Percentiles rank a stretch among this genome's conserved stretches.
phyloP scores from a whole-genome alignment of 202 grass and related monocot genomes.

The Carex arenaria region DNA sequence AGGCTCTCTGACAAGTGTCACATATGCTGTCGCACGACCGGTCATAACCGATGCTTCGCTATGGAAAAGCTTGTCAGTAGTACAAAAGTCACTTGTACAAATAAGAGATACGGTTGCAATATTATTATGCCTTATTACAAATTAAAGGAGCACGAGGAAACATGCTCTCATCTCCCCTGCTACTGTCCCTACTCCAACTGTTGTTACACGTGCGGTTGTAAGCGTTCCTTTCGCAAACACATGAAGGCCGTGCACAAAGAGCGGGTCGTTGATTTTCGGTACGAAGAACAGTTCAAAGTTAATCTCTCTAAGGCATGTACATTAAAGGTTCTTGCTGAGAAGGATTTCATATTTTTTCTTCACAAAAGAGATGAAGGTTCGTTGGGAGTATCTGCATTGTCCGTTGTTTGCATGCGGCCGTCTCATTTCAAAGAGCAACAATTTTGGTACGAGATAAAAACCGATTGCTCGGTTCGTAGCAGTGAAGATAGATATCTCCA shows the following conservation, averaged over 20 bases:
- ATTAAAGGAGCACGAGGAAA: constrained; percentile 13
- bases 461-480: not conserved
- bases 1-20: constrained; percentile 15
- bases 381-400: not conserved
- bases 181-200: constrained; percentile 15
- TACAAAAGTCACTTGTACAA: constrained; percentile 6
- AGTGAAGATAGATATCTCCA: constrained; percentile 1
- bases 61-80: constrained; percentile 11
- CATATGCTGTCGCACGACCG: constrained; percentile 6
- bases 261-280: not conserved
- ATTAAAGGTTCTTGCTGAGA: not conserved
- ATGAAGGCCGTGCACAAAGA: not conserved
- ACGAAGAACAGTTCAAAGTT: not conserved
- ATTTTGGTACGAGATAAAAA: constrained; percentile 14
- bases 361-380: constrained; percentile 8
- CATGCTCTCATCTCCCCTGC: constrained; percentile 1
- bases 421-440: not conserved
- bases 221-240: not conserved
- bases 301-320: not conserved
- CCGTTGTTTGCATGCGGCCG: not conserved
- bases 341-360: constrained; percentile 7
- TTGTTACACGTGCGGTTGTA: not conserved
- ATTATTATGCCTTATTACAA: not conserved
- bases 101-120: constrained; percentile 11
- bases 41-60: constrained; percentile 23